Evolutionary conservation across 116 monocot species (phyloP).

Genomic region (Papilionanthe hybrid): DNA sequence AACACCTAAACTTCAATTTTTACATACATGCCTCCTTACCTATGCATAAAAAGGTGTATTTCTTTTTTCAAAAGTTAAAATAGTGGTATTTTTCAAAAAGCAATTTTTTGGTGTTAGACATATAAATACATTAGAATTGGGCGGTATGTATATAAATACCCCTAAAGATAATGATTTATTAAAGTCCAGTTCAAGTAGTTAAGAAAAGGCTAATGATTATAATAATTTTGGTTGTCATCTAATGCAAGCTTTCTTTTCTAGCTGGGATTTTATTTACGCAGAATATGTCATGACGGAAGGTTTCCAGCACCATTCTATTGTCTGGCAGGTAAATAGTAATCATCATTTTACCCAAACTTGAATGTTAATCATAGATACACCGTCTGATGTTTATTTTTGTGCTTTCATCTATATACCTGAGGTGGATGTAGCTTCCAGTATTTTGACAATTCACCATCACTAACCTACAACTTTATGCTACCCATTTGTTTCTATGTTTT

Average conservation of each 20-base stretch:
- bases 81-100: too few species aligned
- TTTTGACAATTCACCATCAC: neutral
- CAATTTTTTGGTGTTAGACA: too few species aligned
- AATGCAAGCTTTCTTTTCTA: conserved; percentile 30
- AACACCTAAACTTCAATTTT: too few species aligned
- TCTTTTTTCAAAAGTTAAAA: too few species aligned
- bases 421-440: neutral
- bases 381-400: neutral
- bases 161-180: neutral
- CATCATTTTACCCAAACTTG: neutral
- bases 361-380: neutral
- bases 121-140: too few species aligned
- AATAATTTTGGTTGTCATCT: neutral
- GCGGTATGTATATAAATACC: too few species aligned
- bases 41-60: too few species aligned
- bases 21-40: too few species aligned
- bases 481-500: neutral
- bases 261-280: conserved; percentile 99
- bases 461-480: neutral
- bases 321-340: conserved; percentile 70
- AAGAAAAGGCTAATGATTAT: neutral
- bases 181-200: neutral
- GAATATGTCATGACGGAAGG: conserved; percentile 97
- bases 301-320: conserved; percentile 82
- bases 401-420: neutral